Evolutionary conservation across 2,329 filamentous ascomycete species (phyloP), one percentile per base, ranked within the genome.

Genomic region (Ampelomyces quisqualis): DNA sequence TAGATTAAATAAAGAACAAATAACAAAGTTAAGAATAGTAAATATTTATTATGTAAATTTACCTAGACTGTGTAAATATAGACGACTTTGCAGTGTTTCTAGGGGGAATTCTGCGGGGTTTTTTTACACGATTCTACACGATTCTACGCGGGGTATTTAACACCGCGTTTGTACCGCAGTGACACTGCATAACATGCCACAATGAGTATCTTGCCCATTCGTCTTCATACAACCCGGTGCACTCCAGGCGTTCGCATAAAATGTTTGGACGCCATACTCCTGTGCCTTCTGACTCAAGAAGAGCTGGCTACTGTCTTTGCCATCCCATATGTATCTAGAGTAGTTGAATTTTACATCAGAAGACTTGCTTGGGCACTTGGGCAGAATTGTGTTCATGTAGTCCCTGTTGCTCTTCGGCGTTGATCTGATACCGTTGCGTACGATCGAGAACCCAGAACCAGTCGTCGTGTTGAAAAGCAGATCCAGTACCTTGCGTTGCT

Each of bases 201-300:
- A 71, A 43, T 73, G 67, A 23, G 57, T 62, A 33, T 76, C 69
- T 35, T 70, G 62, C 3, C 58, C 57, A 39, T 76, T 76, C 4
- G 70, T 76, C 65, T 77, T 77, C 75, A 78, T 77, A 51, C 70
- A 77, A 0, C 72, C 73, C 0, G 73, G 74, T 0, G 74, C 74
- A 42, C 69, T 72, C 75, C 75, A 78, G 0, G 75, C 73, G 57
- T 78, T 70, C 1, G 69, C 71, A 46, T 76, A 74, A 45, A 77
- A 70, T 2, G 62, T 69, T 19, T 64, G 77, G 6, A 76, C 67
- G 1, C 72, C 70, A 49, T 71, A 71, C 18, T 51, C 48, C 17
- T 64, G 55, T 3, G 77, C 77, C 55, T 77, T 67, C 58, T 79
- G 68, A 6, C 72, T 71, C 26, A 81, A 65, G 60, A 70, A 79